These are phyloP conservation scores for Termitomyces heimii DNA, from an alignment of 768 basidiomycete genomes.

Conservation along the genomic window DNA sequence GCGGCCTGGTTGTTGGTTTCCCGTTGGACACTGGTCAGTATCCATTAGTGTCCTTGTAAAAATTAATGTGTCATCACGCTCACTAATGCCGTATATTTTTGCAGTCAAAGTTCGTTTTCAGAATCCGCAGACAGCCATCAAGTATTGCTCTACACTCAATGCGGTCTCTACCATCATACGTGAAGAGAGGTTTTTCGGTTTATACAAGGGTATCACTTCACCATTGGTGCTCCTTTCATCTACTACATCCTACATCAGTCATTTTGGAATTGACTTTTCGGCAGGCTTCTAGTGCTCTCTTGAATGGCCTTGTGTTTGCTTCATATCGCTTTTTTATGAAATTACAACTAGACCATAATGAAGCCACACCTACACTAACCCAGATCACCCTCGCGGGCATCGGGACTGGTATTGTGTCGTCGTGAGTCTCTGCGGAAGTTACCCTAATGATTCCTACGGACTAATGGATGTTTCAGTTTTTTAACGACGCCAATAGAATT, in stretches of 20 bases:
- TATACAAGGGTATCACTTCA: conserved; percentile 75
- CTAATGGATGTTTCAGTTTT: conserved; percentile 33
- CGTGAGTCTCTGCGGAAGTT: conserved; percentile 44
- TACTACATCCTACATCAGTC: background rate
- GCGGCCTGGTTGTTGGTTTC: conserved; percentile 64
- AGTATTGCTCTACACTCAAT: conserved; percentile 59
- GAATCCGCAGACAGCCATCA: conserved; percentile 47
- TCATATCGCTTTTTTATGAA: conserved; percentile 79
- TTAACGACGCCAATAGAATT: conserved; percentile 83
- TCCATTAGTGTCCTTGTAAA: background rate
- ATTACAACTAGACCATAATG: conserved; percentile 44
- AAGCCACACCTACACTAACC: conserved; percentile 51
- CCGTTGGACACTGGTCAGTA: conserved; percentile 68
- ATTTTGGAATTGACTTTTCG: background rate
- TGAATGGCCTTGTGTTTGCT: conserved; percentile 86
- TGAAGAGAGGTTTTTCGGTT: conserved; percentile 62
- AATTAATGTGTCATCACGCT: background rate
- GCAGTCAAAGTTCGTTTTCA: conserved; percentile 84
- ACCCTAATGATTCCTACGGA: background rate
- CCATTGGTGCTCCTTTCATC: conserved; percentile 58
- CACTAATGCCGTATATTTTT: background rate
- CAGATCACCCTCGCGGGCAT: conserved; percentile 78
- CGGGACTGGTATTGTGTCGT: conserved; percentile 71
- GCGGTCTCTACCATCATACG: conserved; percentile 62
- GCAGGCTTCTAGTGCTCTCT: conserved; percentile 62